phyloP scores from a whole-genome alignment of 371 early-diverging fungal species.

The Apophysomyces variabilis region DNA sequence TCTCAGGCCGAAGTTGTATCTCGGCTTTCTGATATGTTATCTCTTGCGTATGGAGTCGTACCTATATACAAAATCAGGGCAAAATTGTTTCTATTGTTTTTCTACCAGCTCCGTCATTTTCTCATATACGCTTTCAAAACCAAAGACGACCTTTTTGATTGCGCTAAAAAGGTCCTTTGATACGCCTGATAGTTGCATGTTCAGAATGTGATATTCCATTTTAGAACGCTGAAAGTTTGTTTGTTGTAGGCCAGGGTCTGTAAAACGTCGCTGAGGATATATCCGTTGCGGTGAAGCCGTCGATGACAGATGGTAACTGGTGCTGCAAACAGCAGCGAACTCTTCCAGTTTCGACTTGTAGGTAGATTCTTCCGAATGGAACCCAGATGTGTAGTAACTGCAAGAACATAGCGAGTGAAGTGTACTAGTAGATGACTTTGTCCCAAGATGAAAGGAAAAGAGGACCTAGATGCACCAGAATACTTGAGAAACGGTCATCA shows the following conservation, averaged over 20 bases:
- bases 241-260: slow-evolving; percentile 22
- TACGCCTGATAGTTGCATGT: slow-evolving; percentile 37
- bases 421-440: slow-evolving; percentile 12
- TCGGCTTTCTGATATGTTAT: slow-evolving; percentile 8
- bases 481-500: not conserved
- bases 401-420: slow-evolving; percentile 23
- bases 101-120: slow-evolving; percentile 47
- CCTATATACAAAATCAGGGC: not conserved
- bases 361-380: not conserved
- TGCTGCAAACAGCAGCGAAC: slow-evolving; percentile 41
- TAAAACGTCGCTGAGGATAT: slow-evolving; percentile 24
- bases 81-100: not conserved
- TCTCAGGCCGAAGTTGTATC: slow-evolving; percentile 1
- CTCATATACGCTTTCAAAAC: slow-evolving; percentile 40
- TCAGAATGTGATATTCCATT: slow-evolving; percentile 22
- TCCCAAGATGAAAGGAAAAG: slow-evolving; percentile 38
- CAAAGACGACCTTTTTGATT: slow-evolving; percentile 39
- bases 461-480: slow-evolving; percentile 26
- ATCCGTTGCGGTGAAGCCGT: not conserved
- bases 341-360: slow-evolving; percentile 36
- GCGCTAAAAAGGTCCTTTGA: slow-evolving; percentile 36
- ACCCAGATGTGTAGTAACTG: slow-evolving; percentile 3
- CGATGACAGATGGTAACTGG: slow-evolving; percentile 18
- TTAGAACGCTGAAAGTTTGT: not conserved
- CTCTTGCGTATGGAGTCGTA: slow-evolving; percentile 10